Evolutionary conservation across 2,329 filamentous ascomycete species (phyloP).

Genomic region (Pseudocercospora fuligena): DNA sequence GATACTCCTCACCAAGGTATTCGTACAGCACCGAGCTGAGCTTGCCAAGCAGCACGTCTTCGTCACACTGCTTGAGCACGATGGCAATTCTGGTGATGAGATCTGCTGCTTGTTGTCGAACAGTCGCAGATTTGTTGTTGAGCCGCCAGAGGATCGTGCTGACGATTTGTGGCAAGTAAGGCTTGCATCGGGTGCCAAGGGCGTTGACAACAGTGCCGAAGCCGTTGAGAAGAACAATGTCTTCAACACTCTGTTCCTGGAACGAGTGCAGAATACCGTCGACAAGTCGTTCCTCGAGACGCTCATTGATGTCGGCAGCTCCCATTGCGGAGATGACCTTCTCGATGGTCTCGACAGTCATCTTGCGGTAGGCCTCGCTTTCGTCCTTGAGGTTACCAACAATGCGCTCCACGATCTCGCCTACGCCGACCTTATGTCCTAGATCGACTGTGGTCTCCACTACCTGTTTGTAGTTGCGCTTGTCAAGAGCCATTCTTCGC

Average conservation of each 20-base stretch:
- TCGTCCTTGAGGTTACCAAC: slow-evolving; percentile 97
- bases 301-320: slow-evolving; percentile 89
- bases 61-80: slow-evolving; percentile 98
- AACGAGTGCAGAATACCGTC: slow-evolving; percentile 96
- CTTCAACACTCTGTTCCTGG: slow-evolving; percentile 97
- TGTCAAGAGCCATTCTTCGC: slow-evolving; percentile 92
- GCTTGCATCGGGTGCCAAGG: slow-evolving; percentile 89
- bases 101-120: slow-evolving; percentile 95
- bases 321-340: slow-evolving; percentile 93
- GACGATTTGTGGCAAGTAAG: slow-evolving; percentile 95
- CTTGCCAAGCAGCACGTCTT: slow-evolving; percentile 94
- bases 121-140: slow-evolving; percentile 97
- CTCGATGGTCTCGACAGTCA: slow-evolving; percentile 98
- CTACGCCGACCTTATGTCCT: slow-evolving; percentile 95
- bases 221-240: slow-evolving; percentile 93
- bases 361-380: slow-evolving; percentile 96
- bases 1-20: slow-evolving; percentile 97
- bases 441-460: slow-evolving; percentile 98
- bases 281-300: slow-evolving; percentile 89
- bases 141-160: slow-evolving; percentile 94
- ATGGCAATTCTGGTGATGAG: slow-evolving; percentile 96
- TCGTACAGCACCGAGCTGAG: slow-evolving; percentile 94
- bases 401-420: slow-evolving; percentile 91
- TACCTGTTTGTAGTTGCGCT: slow-evolving; percentile 96
- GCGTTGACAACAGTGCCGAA: slow-evolving; percentile 98